Evolutionary conservation across 2,329 filamentous ascomycete genomes (phyloP).

Genomic region (Sclerotinia glacialis): DNA sequence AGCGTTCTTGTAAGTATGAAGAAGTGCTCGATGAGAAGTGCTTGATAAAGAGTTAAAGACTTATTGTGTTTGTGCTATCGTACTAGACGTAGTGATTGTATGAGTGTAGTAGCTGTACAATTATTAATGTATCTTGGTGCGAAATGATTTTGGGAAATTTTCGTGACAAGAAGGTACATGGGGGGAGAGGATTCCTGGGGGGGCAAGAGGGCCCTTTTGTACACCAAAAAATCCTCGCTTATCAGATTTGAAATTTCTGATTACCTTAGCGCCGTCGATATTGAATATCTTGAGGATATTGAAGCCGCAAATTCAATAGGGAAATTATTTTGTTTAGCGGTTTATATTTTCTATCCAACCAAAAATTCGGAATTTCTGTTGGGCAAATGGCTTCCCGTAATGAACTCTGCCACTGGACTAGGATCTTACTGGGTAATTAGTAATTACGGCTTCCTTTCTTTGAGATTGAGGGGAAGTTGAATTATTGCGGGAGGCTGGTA

Average conservation of each 20-base stretch:
- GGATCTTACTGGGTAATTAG: no score
- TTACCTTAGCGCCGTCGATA: background rate
- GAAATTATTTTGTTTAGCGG: background rate
- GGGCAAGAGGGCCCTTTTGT: background rate
- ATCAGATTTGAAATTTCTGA: background rate
- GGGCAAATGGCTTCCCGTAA: background rate
- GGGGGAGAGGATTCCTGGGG: background rate
- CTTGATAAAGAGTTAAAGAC: background rate
- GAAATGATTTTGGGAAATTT: background rate
- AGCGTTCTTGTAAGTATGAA: background rate
- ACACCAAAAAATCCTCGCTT: background rate
- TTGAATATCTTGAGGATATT: constrained; percentile 12
- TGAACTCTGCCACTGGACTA: background rate
- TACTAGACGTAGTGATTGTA: background rate
- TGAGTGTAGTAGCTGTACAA: background rate
- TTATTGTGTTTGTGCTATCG: background rate
- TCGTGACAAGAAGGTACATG: background rate
- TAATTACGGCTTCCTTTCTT: no score
- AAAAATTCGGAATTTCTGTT: background rate
- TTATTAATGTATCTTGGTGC: background rate
- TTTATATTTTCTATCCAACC: background rate
- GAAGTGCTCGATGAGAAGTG: no score
- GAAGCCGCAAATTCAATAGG: background rate
- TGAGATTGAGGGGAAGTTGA: background rate
- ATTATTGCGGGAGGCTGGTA: background rate